Conservation (phyloP, 345 rosid genomes). For the Clarkia xantiana region DNA sequence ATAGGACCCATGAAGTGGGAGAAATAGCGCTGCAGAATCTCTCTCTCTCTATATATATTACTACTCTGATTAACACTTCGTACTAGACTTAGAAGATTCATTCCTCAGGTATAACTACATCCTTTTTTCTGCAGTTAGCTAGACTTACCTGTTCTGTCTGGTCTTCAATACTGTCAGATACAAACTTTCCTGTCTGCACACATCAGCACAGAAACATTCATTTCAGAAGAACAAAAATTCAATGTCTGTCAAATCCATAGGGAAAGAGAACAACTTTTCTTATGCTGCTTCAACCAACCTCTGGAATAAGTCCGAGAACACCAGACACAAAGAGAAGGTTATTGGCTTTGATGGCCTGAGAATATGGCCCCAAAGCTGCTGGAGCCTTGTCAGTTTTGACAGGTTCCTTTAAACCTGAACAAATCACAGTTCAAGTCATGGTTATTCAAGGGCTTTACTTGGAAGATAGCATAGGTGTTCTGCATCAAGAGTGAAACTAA, state of each 20-base stretch:
- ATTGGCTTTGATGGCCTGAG: slow-evolving; percentile 78
- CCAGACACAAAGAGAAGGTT: slow-evolving; percentile 71
- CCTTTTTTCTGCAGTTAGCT: not conserved
- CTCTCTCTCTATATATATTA: not conserved
- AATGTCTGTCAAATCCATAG: not conserved
- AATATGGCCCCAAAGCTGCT: slow-evolving; percentile 86
- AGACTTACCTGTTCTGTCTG: slow-evolving; percentile 76
- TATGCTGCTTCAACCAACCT: slow-evolving; percentile 27
- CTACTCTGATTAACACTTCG: no score
- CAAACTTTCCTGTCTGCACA: slow-evolving; percentile 69
- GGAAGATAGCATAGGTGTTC: not conserved
- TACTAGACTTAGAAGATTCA: no score
- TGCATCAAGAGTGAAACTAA: not conserved
- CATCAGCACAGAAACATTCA: slow-evolving; percentile 1
- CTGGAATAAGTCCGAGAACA: slow-evolving; percentile 73
- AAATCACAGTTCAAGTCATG: not conserved
- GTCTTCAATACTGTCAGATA: slow-evolving; percentile 55
- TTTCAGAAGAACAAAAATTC: not conserved
- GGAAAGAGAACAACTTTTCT: not conserved
- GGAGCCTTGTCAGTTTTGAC: slow-evolving; percentile 79
- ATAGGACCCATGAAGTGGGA: no score
- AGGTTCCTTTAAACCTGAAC: slow-evolving; percentile 52
- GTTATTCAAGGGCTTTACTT: not conserved
- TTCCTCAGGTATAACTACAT: not conserved
- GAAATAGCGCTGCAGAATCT: no score